Percentiles rank a stretch among this genome's conserved stretches.
These are phyloP conservation scores for Lepiota brunneoincarnata DNA, from an alignment of 768 basidiomycete genomes.

Conservation along the genomic window DNA sequence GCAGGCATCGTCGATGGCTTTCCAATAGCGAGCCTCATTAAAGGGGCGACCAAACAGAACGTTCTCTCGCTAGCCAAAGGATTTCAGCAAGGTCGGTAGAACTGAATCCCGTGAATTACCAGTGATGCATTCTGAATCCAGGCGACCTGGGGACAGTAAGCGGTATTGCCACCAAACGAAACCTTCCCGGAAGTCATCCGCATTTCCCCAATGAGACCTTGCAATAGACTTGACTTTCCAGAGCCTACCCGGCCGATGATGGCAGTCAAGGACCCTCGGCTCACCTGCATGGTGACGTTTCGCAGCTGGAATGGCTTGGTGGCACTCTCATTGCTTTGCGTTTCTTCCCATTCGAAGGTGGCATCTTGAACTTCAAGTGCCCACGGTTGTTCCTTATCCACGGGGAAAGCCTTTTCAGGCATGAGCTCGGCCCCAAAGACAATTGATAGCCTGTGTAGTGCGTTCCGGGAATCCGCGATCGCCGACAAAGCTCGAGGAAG, in stretches of 20 bases:
- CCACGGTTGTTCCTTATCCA: slow-evolving; percentile 42
- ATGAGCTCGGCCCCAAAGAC: slow-evolving; percentile 58
- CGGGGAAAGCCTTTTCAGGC: slow-evolving; percentile 33
- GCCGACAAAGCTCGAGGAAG: slow-evolving; percentile 60
- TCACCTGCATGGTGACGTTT: slow-evolving; percentile 49
- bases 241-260: slow-evolving; percentile 70
- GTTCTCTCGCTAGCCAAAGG: slow-evolving; percentile 50
- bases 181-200: slow-evolving; percentile 47
- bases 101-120: slow-evolving; percentile 28
- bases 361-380: slow-evolving; percentile 53
- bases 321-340: slow-evolving; percentile 12
- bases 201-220: slow-evolving; percentile 75
- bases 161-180: slow-evolving; percentile 59
- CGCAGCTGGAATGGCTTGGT: slow-evolving; percentile 46
- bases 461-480: slow-evolving; percentile 63
- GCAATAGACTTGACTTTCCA: slow-evolving; percentile 61
- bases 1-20: slow-evolving; percentile 53
- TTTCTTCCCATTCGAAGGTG: slow-evolving; percentile 62
- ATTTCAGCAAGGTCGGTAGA: not conserved
- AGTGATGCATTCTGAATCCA: slow-evolving; percentile 75
- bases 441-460: slow-evolving; percentile 45
- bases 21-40: slow-evolving; percentile 67
- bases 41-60: slow-evolving; percentile 64
- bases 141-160: slow-evolving; percentile 70
- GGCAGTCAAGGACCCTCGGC: slow-evolving; percentile 56